Conservation (phyloP, 352 stramenopile genomes). For the Phytophthora palmivora region DNA sequence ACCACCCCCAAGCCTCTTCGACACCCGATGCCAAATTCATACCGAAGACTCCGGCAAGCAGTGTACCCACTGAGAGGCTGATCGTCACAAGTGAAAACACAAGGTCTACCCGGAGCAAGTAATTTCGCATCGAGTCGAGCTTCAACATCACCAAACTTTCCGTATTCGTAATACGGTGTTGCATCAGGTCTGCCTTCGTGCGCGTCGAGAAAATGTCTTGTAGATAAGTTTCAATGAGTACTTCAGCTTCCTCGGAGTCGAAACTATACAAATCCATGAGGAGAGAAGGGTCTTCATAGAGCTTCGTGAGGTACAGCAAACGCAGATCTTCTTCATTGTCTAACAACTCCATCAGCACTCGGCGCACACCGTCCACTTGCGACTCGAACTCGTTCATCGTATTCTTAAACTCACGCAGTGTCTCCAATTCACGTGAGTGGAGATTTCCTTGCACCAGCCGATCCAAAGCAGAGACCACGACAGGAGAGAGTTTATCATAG, state of each 20-base stretch:
- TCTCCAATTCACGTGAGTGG: conserved; percentile 61
- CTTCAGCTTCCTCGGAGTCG: conserved; percentile 78
- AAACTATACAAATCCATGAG: conserved; percentile 66
- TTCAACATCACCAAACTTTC: conserved; percentile 85
- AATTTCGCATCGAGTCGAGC: conserved; percentile 82
- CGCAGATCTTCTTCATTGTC: conserved; percentile 75
- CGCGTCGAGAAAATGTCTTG: conserved; percentile 85
- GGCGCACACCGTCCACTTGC: conserved; percentile 66
- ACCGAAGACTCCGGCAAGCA: conserved; percentile 70
- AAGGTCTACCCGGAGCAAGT: conserved; percentile 73
- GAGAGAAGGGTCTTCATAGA: conserved; percentile 62
- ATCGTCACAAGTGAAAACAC: conserved; percentile 78
- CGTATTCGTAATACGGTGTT: conserved; percentile 79
- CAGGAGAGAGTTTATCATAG: conserved; percentile 53
- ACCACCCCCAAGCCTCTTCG: conserved; percentile 50
- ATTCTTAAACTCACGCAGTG: conserved; percentile 72
- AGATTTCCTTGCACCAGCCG: conserved; percentile 57
- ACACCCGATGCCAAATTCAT: conserved; percentile 76
- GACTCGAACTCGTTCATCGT: conserved; percentile 76
- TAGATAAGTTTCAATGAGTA: conserved; percentile 81
- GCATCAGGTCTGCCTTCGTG: conserved; percentile 71
- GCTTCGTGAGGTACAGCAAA: conserved; percentile 72
- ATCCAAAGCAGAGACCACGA: conserved; percentile 58
- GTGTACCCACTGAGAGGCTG: conserved; percentile 67
- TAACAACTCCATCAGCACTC: conserved; percentile 67